Conservation (phyloP, 2,329 filamentous ascomycete genomes). For the Drechslerella dactyloides region DNA sequence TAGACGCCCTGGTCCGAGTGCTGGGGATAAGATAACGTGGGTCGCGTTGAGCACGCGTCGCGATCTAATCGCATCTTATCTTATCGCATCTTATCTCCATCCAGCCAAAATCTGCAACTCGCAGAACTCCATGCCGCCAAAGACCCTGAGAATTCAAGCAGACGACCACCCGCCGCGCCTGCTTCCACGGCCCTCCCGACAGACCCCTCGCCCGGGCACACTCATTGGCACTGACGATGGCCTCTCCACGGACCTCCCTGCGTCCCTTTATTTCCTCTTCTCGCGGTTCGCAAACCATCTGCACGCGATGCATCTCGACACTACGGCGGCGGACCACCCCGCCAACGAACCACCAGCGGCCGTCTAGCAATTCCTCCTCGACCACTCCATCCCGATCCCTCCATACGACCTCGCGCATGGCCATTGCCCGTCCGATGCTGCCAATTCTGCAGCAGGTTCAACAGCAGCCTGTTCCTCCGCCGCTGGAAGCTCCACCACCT, state of each 20-base stretch:
- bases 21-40: too few relatives aligned
- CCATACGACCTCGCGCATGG: slow-evolving; percentile 9
- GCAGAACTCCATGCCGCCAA: slow-evolving; percentile 37
- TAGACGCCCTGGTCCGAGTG: too few relatives aligned
- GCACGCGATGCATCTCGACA: slow-evolving; percentile 32
- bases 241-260: slow-evolving; percentile 25
- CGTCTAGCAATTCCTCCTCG: background rate
- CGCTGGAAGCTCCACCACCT: slow-evolving; percentile 25
- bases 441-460: slow-evolving; percentile 32
- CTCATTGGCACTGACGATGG: slow-evolving; percentile 13
- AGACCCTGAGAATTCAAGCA: background rate
- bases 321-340: slow-evolving; percentile 17
- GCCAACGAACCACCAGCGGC: slow-evolving; percentile 37
- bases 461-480: slow-evolving; percentile 35
- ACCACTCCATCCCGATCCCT: slow-evolving; percentile 3
- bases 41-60: too few relatives aligned
- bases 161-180: background rate
- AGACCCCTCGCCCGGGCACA: background rate
- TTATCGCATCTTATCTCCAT: slow-evolving; percentile 27
- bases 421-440: slow-evolving; percentile 25
- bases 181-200: background rate
- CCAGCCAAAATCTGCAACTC: slow-evolving; percentile 41
- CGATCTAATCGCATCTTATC: slow-evolving; percentile 16
- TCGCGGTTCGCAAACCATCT: slow-evolving; percentile 29
- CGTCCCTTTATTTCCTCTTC: slow-evolving; percentile 32